Evolutionary conservation across 768 basidiomycete species (phyloP), one percentile per base, ranked within the genome.

Genomic region (Boletus tylopilopsis): DNA sequence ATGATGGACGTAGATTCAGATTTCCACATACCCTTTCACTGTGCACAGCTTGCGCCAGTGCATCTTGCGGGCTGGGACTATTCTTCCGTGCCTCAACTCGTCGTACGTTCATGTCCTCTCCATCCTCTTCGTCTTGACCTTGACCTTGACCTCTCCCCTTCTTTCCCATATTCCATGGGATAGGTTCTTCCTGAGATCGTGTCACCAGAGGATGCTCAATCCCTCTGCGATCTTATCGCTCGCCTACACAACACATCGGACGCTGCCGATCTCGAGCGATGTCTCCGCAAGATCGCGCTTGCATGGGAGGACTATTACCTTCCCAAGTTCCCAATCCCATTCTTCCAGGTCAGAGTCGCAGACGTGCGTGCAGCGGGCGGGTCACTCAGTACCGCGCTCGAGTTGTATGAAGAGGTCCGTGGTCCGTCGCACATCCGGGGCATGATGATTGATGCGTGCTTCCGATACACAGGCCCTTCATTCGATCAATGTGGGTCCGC

Each of bases 301-400:
- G 50, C 55, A 4, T 67, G 67, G 66, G 66, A 67, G 24, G 63
- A 67, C 39, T 63, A 68, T 45, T 67, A 53, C 34, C 64, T 67
- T 12, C 64, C 64, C 21, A 67, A 59, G 32, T 67, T 47, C 27
- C 66, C 67, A 2, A 21, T 67, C 19, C 67, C 66, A 1, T 67
- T 67, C 32, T 67, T 67, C 5, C 62, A 63, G 22, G 66, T 67
- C 38, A 56, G 66, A 23, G 66, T 67, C 13, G 66, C 66, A 7
- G 66, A 67, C 35, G 67, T 67, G 21, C 62, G 66, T 11, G 66
- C 67, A 8, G 23, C 48, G 0, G 66, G 66, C 0, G 67, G 66
- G 2, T 68, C 66, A 6, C 58, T 68, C 43, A 67, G 51, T 2
- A 67, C 66, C 2, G 66, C 66, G 2, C 43, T 67, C 2, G 58